A percentile compares a stretch with the other conserved stretches of the same genome.
phyloP scores from a whole-genome alignment of 2,329 filamentous ascomycete genomes.

The Plectosphaerella cucumerina region DNA sequence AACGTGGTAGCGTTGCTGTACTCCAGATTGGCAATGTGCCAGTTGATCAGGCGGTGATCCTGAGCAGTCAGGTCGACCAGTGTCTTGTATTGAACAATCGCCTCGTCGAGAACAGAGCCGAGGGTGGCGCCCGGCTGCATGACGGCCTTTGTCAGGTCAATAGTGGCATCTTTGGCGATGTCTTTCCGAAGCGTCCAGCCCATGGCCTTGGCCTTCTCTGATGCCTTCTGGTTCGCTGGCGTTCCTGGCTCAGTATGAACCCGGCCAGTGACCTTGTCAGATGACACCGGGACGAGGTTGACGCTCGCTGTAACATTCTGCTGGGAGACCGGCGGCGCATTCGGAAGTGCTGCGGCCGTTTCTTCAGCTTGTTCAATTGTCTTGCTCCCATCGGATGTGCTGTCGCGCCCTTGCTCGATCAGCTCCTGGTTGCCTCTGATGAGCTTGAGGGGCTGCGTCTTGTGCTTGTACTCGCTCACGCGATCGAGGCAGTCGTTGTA shows the following conservation, averaged over 20 bases:
- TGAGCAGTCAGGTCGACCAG: constrained; percentile 79
- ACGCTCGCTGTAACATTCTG: constrained; percentile 49
- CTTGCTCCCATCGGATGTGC: constrained; percentile 61
- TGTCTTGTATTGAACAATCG: constrained; percentile 80
- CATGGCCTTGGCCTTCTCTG: constrained; percentile 72
- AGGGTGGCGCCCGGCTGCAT: constrained; percentile 66
- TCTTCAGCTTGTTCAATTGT: constrained; percentile 73
- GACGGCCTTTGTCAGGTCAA: constrained; percentile 67
- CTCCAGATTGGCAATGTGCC: constrained; percentile 97
- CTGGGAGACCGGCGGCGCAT: constrained; percentile 48
- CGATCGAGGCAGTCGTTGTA: constrained; percentile 95
- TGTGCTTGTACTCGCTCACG: constrained; percentile 85
- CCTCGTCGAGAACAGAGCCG: constrained; percentile 86
- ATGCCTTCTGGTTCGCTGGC: constrained; percentile 66
- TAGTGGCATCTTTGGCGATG: constrained; percentile 57
- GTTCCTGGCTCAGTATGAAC: constrained; percentile 68
- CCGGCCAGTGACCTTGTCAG: constrained; percentile 67
- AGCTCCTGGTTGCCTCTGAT: constrained; percentile 79
- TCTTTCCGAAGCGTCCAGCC: constrained; percentile 74
- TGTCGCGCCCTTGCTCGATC: constrained; percentile 80
- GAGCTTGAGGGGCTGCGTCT: constrained; percentile 62
- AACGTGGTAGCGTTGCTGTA: constrained; percentile 94
- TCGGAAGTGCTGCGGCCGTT: constrained; percentile 56
- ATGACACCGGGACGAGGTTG: constrained; percentile 58
- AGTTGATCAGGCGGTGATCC: constrained; percentile 89